phyloP scores from a whole-genome alignment of 805 yeast species.

The Myxozyma nipponensis region DNA sequence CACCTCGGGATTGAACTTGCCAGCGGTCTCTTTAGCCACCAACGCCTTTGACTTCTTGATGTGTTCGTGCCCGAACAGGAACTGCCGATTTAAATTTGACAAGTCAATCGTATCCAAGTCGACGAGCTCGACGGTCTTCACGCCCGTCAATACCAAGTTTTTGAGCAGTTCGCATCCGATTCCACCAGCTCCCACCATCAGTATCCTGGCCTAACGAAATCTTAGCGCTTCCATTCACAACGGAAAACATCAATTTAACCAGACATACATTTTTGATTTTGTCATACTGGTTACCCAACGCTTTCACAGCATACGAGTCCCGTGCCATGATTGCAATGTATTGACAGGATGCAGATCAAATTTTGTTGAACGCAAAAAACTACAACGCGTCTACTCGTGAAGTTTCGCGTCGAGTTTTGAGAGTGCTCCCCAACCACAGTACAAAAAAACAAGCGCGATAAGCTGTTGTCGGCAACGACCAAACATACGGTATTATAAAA shows the following conservation, averaged over 20 bases:
- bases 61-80: conserved; percentile 82
- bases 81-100: conserved; percentile 89
- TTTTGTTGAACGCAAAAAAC: too few species aligned
- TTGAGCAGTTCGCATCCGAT: conserved; percentile 90
- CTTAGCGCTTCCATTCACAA: neutral
- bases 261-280: conserved; percentile 1
- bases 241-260: too few species aligned
- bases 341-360: too few species aligned
- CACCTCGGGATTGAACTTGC: conserved; percentile 62
- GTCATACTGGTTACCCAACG: conserved; percentile 5
- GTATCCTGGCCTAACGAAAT: conserved; percentile 42
- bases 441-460: too few species aligned
- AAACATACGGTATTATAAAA: neutral
- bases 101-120: conserved; percentile 94
- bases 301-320: conserved; percentile 3
- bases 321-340: conserved; percentile 1
- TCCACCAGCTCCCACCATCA: conserved; percentile 95
- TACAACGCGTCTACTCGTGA: too few species aligned
- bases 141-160: conserved; percentile 71
- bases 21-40: conserved; percentile 81
- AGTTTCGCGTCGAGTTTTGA: neutral
- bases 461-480: too few species aligned
- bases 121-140: conserved; percentile 48
- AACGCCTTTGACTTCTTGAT: conserved; percentile 82
- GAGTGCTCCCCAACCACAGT: too few species aligned